Evolutionary conservation across 2,329 filamentous ascomycete species (phyloP), one percentile per base, ranked within the genome.

Genomic region (Mycosphaerella sp.): DNA sequence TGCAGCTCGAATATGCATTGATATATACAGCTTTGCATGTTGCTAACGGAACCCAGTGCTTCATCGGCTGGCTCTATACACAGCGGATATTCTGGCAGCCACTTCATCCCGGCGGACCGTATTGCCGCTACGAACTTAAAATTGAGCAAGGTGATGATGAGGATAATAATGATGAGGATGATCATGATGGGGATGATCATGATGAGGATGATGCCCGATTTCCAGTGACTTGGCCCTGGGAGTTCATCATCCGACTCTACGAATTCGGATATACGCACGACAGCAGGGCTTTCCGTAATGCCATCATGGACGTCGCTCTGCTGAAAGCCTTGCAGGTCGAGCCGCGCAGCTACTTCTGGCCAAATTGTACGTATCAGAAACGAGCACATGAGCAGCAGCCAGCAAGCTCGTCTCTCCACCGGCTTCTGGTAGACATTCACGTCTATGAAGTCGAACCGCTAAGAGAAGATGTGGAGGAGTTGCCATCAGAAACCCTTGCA

Each of bases 1-100:
- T 12, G 13, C 30, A 34, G 30, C 30, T 5, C 4, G 13, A n/a
- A 34, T n/a, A n/a, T n/a, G n/a, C n/a, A n/a, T n/a, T n/a, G n/a
- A n/a, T n/a, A n/a, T n/a, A n/a, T n/a, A n/a, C n/a, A n/a, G n/a
- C n/a, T n/a, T n/a, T n/a, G n/a, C n/a, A n/a, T 34, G 21, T 25
- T n/a, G 13, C 30, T 34, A 34, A 34, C 10, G 3, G 10, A n/a
- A 34, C 10, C 4, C 30, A 34, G 30, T 41, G 46, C 13, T 57
- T 57, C 44, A 12, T 54, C 2, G 27, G 41, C 1, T 57, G 54
- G 54, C 41, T 57, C 5, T 54, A 57, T 25, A 57, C 47, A 3
- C 18, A 34, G 18, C 43, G 39, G 1, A 28, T 54, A 13, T 43
- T 36, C 40, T 43, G 30, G 28, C n/a, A 35, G 13, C 42, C 42